Conservation (phyloP, 345 rosid species). For the Eutrema japonicum region DNA sequence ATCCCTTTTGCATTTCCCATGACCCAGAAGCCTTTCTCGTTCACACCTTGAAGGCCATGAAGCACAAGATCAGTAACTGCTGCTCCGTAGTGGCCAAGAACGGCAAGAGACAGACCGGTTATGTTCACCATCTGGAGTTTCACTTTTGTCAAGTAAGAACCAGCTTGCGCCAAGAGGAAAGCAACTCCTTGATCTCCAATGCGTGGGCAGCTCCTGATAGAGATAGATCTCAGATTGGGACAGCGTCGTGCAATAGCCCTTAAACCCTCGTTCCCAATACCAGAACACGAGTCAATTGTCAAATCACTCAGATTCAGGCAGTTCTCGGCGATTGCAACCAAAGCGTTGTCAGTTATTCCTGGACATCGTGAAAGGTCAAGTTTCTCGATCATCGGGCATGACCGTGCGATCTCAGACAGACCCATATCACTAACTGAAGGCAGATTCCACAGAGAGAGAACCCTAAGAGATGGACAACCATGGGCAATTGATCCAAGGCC, state of each 20-base stretch:
- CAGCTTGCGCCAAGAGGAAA: constrained; percentile 62
- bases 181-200: constrained; percentile 94
- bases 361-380: constrained; percentile 79
- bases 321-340: constrained; percentile 62
- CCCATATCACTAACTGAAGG: constrained; percentile 72
- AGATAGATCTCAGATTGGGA: constrained; percentile 66
- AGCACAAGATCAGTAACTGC: constrained; percentile 72
- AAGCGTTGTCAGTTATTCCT: constrained; percentile 62
- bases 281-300: constrained; percentile 70
- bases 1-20: constrained; percentile 87
- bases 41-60: constrained; percentile 66
- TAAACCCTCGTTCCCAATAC: constrained; percentile 77
- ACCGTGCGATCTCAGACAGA: constrained; percentile 67
- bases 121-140: constrained; percentile 82
- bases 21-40: constrained; percentile 94
- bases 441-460: constrained; percentile 81
- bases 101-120: constrained; percentile 76
- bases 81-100: constrained; percentile 84
- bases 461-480: constrained; percentile 84
- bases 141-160: constrained; percentile 59
- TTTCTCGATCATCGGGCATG: constrained; percentile 76
- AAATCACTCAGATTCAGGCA: constrained; percentile 79
- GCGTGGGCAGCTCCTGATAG: constrained; percentile 71
- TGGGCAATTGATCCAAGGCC: constrained; percentile 76
- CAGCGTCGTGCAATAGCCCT: constrained; percentile 73